Evolutionary conservation across 176 grass and related monocot genomes (phyloP), one percentile per base, ranked within the genome.

Genomic region (Carex cristatella): DNA sequence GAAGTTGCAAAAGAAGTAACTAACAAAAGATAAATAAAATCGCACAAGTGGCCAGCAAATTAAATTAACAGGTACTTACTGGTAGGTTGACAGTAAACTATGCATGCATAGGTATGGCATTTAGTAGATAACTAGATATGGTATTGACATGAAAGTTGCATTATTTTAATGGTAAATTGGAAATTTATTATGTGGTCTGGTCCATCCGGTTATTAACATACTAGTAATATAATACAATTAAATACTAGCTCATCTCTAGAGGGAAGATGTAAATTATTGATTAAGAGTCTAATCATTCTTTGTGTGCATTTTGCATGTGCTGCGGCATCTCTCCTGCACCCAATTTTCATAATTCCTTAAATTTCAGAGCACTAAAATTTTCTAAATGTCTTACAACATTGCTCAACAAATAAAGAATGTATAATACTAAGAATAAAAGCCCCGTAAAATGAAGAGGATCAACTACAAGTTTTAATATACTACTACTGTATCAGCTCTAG

Each of bases 281-380:
- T 84, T 91, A 94, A 87, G 88, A 95, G 96, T 86, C 93, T 99
- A 85, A 99, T 90, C 71, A 94, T 85, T 82, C 96, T 93, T 82
- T 91, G 33, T 35, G 33, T 23, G 85, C 87, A 63, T 86, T 93
- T 35, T 84, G 65, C 58, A 58, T 84, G 75, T 79, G 86, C 62
- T 88, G 63, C 13, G 90, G 96, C 89, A 95, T 82, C 54, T 91
- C 88, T 84, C 86, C 87, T 86, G 94, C 86, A 85, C 2, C 58
- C 4, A 85, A 79, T 62, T 53, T 51, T 79, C 58, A 65, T 18
- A 75, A 78, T 55, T 64, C 44, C 19, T 77, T 35, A 23, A 78
- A 78, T 60, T 33, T 31, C 72, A 2, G 35, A 32, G 23, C 37
- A 82, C 80, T 69, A 18, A 67, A 69, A 33, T 57, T 81, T 67